Evolutionary conservation across 176 grass and related monocot species (phyloP).

Genomic region (Carex myosuroides): DNA sequence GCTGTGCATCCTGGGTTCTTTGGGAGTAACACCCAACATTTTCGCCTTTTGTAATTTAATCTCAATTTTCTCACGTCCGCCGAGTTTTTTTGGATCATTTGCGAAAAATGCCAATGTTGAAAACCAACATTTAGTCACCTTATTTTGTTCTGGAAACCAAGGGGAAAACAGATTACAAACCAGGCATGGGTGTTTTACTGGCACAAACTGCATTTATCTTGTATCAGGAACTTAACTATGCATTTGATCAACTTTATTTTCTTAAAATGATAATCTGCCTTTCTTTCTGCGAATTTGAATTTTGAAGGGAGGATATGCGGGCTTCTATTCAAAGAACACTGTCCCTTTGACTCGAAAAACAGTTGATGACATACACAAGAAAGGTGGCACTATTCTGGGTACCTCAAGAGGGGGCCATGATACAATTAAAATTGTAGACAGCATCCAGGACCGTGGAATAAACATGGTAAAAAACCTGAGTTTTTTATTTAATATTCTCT

Average conservation of each 20-base stretch:
- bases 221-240: not conserved
- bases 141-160: not conserved
- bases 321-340: slow-evolving; percentile 86
- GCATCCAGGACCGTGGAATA: slow-evolving; percentile 90
- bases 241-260: not conserved
- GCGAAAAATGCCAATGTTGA: not conserved
- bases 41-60: not conserved
- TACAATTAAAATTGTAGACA: slow-evolving; percentile 86
- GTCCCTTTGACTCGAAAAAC: slow-evolving; percentile 60
- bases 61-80: too few relatives aligned
- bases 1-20: not conserved
- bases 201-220: not conserved
- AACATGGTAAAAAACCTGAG: slow-evolving; percentile 58
- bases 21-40: not conserved
- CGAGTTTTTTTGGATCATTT: not conserved
- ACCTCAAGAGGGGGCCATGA: slow-evolving; percentile 93
- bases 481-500: not conserved
- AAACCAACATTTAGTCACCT: not conserved
- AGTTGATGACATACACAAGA: slow-evolving; percentile 93
- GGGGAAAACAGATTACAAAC: not conserved
- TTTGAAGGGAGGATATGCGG: slow-evolving; percentile 77
- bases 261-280: not conserved
- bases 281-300: slow-evolving; percentile 15
- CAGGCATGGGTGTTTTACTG: not conserved
- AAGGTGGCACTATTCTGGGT: slow-evolving; percentile 79